Percentiles rank a stretch among this genome's conserved stretches.
Evolutionary conservation across 2,329 filamentous ascomycete genomes (phyloP).

Genomic region (Madurella fahalii): DNA sequence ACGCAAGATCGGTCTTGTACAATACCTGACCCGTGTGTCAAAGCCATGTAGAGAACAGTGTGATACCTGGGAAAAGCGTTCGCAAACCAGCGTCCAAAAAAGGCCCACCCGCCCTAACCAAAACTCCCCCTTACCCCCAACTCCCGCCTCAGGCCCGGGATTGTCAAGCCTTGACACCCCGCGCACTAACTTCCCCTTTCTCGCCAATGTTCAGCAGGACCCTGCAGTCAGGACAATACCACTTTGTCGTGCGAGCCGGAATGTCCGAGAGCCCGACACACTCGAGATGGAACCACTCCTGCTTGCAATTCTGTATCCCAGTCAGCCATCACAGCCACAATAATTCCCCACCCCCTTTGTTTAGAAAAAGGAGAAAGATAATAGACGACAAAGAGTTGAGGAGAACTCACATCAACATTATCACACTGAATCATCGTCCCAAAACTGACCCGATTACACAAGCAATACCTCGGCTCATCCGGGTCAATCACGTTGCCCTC

Average conservation of each 20-base stretch:
- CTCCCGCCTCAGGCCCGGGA: not conserved
- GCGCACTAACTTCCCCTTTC: slow-evolving; percentile 59
- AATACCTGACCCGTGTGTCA: too few species aligned
- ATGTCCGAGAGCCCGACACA: slow-evolving; percentile 68
- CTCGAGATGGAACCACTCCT: slow-evolving; percentile 80
- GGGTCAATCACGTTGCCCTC: slow-evolving; percentile 69
- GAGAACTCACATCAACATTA: slow-evolving; percentile 62
- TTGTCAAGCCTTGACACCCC: slow-evolving; percentile 47
- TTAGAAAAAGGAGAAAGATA: too few species aligned
- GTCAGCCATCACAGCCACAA: not conserved
- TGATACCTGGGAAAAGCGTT: too few species aligned
- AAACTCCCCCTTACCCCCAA: not conserved
- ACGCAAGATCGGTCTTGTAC: too few species aligned
- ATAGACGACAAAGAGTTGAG: slow-evolving; percentile 8
- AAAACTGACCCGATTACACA: slow-evolving; percentile 75
- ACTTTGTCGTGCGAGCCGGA: slow-evolving; percentile 70
- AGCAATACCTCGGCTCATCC: slow-evolving; percentile 70
- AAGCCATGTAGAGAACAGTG: too few species aligned
- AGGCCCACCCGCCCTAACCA: not conserved
- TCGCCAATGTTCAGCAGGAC: slow-evolving; percentile 59
- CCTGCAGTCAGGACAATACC: slow-evolving; percentile 78
- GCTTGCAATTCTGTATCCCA: slow-evolving; percentile 58
- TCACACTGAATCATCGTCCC: slow-evolving; percentile 83
- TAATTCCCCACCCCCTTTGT: too few species aligned
- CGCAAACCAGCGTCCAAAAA: too few species aligned